Base-by-base conservation (phyloP, 2,329 filamentous ascomycete species). In the Hirsutella minnesotensis region DNA sequence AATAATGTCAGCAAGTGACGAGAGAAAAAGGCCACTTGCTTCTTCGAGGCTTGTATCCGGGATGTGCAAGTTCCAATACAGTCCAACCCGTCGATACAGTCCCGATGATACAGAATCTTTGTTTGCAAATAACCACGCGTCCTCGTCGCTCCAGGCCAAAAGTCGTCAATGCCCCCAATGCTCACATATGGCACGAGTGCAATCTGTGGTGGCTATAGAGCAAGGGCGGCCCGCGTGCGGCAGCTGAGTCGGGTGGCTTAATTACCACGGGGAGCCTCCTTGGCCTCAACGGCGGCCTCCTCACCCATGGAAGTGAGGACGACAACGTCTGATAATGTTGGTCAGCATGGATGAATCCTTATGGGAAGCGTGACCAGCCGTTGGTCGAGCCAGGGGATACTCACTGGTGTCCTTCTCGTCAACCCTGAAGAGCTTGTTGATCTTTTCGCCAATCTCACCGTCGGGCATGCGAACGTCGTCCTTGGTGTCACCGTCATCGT, bases 291-390 rank as follows among this genome's bases (percentile, higher is more conserved):
- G 61, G 82, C 84, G 58, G 77, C 71, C 77, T 96, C 86, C 73
- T 98, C 90, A 63, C 86, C 86, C 92, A 98, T 98, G 65, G 92
- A 81, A 59, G 86, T 86, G 64, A 94, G 84, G 65, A 98, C 80
- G 58, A 90, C 83, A 59, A 96, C 83, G 70, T 88, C 88, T 95
- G 51, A 18, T 21, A 18, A 10, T 36, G 29, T 15, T n/a, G 15
- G 4, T 41, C 19, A 41, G 30, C 21, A n/a, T 18, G 15, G 15
- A n/a, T n/a, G n/a, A 31, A 29, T n/a, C 16, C 16, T 4, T 18
- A 18, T 9, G 8, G 3, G 33, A 18, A 9, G 9, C 18, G 33
- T n/a, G 9, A 16, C 24, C 7, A 27, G 7, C 12, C 24, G 24
- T 7, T 7, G 24, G 24, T 27, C 13, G 18, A 9, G 21, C 13